Evolutionary conservation across 2,329 filamentous ascomycete species (phyloP).

Genomic region (Fusarium burgessii): DNA sequence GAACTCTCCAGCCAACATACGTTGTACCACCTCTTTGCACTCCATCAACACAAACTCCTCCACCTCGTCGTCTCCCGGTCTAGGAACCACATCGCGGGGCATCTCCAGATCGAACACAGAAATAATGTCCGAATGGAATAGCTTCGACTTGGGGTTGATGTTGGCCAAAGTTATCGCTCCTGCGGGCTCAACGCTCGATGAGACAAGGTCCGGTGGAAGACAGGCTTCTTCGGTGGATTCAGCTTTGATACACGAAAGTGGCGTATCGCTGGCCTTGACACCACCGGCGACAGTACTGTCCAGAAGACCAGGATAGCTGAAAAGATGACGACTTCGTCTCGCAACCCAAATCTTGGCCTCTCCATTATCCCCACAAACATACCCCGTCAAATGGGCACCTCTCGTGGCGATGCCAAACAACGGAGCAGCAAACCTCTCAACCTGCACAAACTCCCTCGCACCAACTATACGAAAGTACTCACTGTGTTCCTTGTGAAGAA

Average conservation of each 20-base stretch:
- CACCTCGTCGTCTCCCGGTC: constrained; percentile 82
- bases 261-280: constrained; percentile 73
- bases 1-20: constrained; percentile 76
- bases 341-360: constrained; percentile 78
- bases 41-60: constrained; percentile 78
- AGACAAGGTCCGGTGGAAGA: constrained; percentile 48
- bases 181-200: constrained; percentile 36
- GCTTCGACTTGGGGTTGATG: constrained; percentile 42
- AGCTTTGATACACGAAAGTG: constrained; percentile 75
- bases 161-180: constrained; percentile 54
- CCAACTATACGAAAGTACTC: constrained; percentile 58
- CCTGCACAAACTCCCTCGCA: constrained; percentile 52
- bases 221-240: constrained; percentile 80
- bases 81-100: constrained; percentile 65
- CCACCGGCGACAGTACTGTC: constrained; percentile 87
- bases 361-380: constrained; percentile 55
- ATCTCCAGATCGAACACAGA: constrained; percentile 85
- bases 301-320: constrained; percentile 79
- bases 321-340: constrained; percentile 71
- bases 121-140: constrained; percentile 56
- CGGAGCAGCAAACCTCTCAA: constrained; percentile 72
- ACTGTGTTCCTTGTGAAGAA: constrained; percentile 55
- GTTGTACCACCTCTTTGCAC: constrained; percentile 68
- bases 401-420: constrained; percentile 77
- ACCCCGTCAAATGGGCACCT: constrained; percentile 75